These are phyloP conservation scores for Chimonanthus praecox DNA, from an alignment of 164 flowering plant genomes.

Conservation along the genomic window DNA sequence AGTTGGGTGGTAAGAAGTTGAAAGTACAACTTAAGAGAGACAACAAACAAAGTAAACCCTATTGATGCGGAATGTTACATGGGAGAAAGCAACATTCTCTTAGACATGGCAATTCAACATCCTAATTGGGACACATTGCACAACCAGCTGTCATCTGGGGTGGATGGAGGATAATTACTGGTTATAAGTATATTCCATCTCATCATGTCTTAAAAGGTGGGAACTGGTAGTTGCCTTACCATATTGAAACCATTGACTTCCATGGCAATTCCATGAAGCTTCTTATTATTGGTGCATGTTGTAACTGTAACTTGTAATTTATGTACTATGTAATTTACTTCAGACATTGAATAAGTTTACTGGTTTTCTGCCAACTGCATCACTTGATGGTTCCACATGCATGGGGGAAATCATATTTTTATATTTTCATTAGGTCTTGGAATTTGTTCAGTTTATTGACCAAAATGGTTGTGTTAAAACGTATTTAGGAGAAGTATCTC, in stretches of 20 bases:
- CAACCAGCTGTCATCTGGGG: conserved; percentile 7
- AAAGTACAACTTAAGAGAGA: conserved; percentile 98
- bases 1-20: conserved; percentile 90
- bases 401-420: conserved; percentile 7
- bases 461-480: not conserved
- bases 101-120: not conserved
- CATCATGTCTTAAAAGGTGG: conserved; percentile 17
- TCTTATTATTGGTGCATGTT: conserved; percentile 48
- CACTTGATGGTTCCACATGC: conserved; percentile 1
- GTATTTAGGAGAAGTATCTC: conserved; percentile 2
- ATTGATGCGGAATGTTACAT: conserved; percentile 31
- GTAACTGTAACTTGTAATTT: conserved; percentile 45
- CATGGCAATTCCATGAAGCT: conserved; percentile 23
- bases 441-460: conserved; percentile 3
- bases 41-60: conserved; percentile 73
- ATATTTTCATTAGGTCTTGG: conserved; percentile 6
- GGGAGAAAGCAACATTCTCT: conserved; percentile 27
- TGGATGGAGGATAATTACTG: conserved; percentile 29
- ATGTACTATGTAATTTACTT: conserved; percentile 54
- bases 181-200: conserved; percentile 27
- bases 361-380: conserved; percentile 39
- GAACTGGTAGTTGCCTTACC: conserved; percentile 26
- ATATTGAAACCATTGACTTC: conserved; percentile 1
- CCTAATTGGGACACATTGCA: not conserved
- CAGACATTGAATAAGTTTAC: conserved; percentile 49